Percentiles rank a stretch among this genome's conserved stretches.
These are phyloP conservation scores for Voacanga thouarsii DNA, from an alignment of 257 asterid species.

Conservation along the genomic window DNA sequence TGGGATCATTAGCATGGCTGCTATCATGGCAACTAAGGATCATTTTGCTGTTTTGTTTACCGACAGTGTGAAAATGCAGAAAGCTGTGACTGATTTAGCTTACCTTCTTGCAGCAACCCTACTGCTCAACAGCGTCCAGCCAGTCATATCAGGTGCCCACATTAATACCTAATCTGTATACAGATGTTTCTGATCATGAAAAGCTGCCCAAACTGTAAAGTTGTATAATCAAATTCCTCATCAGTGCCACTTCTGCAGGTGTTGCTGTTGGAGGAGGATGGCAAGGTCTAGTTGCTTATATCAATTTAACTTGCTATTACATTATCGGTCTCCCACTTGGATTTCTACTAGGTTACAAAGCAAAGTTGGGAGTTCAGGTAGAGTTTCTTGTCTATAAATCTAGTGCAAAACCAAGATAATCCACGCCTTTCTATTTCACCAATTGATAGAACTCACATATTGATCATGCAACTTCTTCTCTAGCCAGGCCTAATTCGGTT, in stretches of 20 bases:
- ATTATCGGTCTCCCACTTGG: slow-evolving; percentile 78
- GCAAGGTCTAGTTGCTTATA: slow-evolving; percentile 92
- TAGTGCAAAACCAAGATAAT: background rate
- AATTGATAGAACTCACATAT: background rate
- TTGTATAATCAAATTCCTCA: background rate
- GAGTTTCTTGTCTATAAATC: background rate
- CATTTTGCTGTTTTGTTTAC: slow-evolving; percentile 73
- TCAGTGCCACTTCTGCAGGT: slow-evolving; percentile 35
- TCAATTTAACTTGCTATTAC: slow-evolving; percentile 76
- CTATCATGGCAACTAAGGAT: slow-evolving; percentile 55
- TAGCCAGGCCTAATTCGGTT: background rate
- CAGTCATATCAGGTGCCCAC: slow-evolving; percentile 79
- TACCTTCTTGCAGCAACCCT: slow-evolving; percentile 78
- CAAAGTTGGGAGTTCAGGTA: slow-evolving; percentile 81
- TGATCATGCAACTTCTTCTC: background rate
- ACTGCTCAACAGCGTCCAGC: slow-evolving; percentile 89
- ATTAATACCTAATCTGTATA: background rate
- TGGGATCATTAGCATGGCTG: slow-evolving; percentile 65
- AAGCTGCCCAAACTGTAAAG: background rate
- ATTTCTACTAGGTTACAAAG: slow-evolving; percentile 69
- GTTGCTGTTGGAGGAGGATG: slow-evolving; percentile 99
- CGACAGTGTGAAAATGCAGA: slow-evolving; percentile 65
- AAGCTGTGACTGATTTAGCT: slow-evolving; percentile 76
- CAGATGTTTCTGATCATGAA: background rate
- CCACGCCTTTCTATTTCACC: background rate